A percentile compares a stretch with the other conserved stretches of the same genome.
phyloP scores from a whole-genome alignment of 176 grass and related monocot genomes.

The Puccinellia tenuiflora region DNA sequence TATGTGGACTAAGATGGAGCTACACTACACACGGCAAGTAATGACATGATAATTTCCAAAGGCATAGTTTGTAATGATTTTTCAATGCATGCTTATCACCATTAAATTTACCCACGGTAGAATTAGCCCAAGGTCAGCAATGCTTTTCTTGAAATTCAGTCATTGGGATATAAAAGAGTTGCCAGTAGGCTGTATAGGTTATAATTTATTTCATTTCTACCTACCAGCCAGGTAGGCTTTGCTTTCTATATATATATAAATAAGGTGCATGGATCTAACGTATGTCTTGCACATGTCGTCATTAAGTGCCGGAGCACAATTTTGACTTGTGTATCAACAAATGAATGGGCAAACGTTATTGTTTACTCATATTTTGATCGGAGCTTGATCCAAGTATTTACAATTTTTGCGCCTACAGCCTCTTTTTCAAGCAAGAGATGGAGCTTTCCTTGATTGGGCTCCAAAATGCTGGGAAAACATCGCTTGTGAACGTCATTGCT shows the following conservation, averaged over 20 bases:
- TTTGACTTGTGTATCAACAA: conserved; percentile 10
- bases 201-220: conserved; percentile 26
- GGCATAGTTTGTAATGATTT: not conserved
- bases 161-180: conserved; percentile 11
- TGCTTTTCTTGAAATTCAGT: conserved; percentile 8
- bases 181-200: conserved; percentile 16
- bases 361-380: not conserved
- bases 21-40: not conserved
- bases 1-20: not conserved
- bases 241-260: conserved; percentile 18
- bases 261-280: conserved; percentile 9
- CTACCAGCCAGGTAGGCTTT: conserved; percentile 24
- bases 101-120: not conserved
- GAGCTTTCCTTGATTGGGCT: conserved; percentile 98
- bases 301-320: not conserved
- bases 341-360: not conserved
- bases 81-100: not conserved
- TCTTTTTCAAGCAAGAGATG: conserved; percentile 99
- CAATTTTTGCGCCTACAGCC: conserved; percentile 26
- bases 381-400: not conserved
- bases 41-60: not conserved
- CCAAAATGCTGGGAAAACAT: conserved; percentile 99
- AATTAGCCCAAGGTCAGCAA: not conserved
- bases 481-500: conserved; percentile 91
- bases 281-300: conserved; percentile 20